A percentile compares a stretch with the other conserved stretches of the same genome.
Evolutionary conservation across 2,329 filamentous ascomycete genomes (phyloP).

Genomic region (Ceratocystis albifundus): DNA sequence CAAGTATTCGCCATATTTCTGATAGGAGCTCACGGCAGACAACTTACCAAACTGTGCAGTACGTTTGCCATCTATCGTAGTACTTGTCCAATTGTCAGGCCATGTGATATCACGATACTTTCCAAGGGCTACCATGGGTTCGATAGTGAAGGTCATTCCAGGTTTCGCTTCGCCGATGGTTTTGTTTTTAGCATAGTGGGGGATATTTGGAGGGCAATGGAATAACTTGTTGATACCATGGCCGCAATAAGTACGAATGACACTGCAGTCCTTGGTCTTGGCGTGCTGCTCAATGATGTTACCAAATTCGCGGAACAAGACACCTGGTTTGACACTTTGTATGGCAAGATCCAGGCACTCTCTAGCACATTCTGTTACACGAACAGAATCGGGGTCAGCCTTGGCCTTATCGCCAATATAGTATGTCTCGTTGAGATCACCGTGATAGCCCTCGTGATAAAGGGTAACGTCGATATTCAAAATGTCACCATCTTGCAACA

Average conservation of each 20-base stretch:
- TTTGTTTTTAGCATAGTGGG: conserved; percentile 98
- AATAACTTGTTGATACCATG: conserved; percentile 92
- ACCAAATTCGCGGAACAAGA: conserved; percentile 83
- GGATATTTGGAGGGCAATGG: conserved; percentile 86
- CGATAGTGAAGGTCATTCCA: conserved; percentile 98
- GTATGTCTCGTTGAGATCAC: conserved; percentile 96
- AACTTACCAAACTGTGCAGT: conserved; percentile 82
- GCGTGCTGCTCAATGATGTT: conserved; percentile 93
- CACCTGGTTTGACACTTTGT: conserved; percentile 82
- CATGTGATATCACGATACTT: conserved; percentile 88
- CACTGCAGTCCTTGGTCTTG: conserved; percentile 72
- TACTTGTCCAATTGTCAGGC: conserved; percentile 98
- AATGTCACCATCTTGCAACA: conserved; percentile 84
- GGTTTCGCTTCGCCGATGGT: conserved; percentile 86
- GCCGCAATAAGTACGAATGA: conserved; percentile 91
- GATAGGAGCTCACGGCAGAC: neutral
- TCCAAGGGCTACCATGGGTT: conserved; percentile 93
- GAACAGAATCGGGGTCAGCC: conserved; percentile 72
- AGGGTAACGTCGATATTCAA: conserved; percentile 93
- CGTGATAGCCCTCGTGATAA: conserved; percentile 90
- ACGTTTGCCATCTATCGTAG: conserved; percentile 75
- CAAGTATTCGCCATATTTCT: neutral
- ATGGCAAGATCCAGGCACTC: conserved; percentile 88
- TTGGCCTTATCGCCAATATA: conserved; percentile 85
- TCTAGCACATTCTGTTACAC: conserved; percentile 80